These are phyloP conservation scores for Penicillium parvum DNA, from an alignment of 495 filamentous ascomycete genomes.

Conservation along the genomic window DNA sequence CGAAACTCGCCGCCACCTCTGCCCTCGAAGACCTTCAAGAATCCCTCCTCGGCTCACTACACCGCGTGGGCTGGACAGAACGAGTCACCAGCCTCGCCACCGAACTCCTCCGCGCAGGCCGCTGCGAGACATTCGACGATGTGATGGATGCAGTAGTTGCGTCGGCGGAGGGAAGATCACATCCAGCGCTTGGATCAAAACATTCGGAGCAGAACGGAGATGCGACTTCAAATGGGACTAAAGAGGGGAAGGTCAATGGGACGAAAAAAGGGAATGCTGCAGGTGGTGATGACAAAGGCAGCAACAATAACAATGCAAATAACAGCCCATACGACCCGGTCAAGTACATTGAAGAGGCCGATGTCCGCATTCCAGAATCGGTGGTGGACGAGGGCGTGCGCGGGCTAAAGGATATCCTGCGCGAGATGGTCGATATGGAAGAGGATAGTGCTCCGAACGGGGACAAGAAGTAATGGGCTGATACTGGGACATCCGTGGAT, in stretches of 20 bases:
- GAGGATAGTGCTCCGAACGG: slow-evolving; percentile 35
- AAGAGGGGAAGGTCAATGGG: slow-evolving; percentile 21
- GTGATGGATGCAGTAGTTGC: slow-evolving; percentile 42
- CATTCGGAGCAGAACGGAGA: slow-evolving; percentile 14
- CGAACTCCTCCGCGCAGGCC: slow-evolving; percentile 44
- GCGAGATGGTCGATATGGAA: slow-evolving; percentile 46
- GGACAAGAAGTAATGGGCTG: slow-evolving; percentile 20
- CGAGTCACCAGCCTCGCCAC: slow-evolving; percentile 35
- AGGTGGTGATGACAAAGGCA: too few relatives aligned
- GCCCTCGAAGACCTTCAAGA: slow-evolving; percentile 43
- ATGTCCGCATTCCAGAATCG: slow-evolving; percentile 38
- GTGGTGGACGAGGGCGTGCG: slow-evolving; percentile 45
- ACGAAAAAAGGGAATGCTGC: slow-evolving; percentile 19
- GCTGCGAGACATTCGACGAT: slow-evolving; percentile 46
- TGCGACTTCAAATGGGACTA: slow-evolving; percentile 17
- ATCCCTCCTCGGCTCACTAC: slow-evolving; percentile 37
- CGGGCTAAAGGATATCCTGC: slow-evolving; percentile 44
- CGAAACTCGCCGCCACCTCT: slow-evolving; percentile 38
- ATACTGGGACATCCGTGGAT: slow-evolving; percentile 2
- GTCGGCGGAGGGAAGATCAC: slow-evolving; percentile 35
- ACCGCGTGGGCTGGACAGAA: slow-evolving; percentile 44
- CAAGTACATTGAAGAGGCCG: slow-evolving; percentile 34
- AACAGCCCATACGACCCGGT: slow-evolving; percentile 19
- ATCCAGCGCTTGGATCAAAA: slow-evolving; percentile 26
- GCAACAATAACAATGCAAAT: slow-evolving; percentile 13